Conservation (phyloP, 805 yeast species). For the Hanseniaspora occidentalis region DNA sequence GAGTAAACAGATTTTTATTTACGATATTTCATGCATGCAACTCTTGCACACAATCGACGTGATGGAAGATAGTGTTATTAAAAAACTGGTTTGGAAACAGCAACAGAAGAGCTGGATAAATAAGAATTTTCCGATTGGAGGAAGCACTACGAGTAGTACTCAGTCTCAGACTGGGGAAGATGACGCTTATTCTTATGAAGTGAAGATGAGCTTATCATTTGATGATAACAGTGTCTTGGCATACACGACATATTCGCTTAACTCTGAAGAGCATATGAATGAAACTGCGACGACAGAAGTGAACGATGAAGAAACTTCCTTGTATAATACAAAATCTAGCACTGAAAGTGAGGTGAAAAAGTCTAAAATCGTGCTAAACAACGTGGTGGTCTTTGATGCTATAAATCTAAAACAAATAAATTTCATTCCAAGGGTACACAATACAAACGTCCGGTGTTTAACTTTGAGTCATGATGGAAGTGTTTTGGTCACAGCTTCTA, state of each 20-base stretch:
- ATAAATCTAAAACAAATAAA: slow-evolving; percentile 61
- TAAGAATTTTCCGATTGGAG: background rate
- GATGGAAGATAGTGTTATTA: slow-evolving; percentile 12
- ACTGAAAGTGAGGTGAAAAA: background rate
- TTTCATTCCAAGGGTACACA: slow-evolving; percentile 20
- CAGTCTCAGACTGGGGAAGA: background rate
- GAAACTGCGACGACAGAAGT: no score
- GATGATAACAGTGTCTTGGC: background rate
- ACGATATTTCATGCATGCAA: slow-evolving; percentile 84
- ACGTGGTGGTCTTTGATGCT: slow-evolving; percentile 69
- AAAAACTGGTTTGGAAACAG: background rate
- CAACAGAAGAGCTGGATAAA: background rate
- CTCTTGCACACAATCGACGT: slow-evolving; percentile 56
- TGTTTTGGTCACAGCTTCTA: slow-evolving; percentile 53
- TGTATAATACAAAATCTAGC: no score
- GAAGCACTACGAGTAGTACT: background rate
- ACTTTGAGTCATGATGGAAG: slow-evolving; percentile 47
- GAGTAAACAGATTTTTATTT: slow-evolving; percentile 67
- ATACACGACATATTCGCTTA: background rate
- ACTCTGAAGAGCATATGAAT: background rate
- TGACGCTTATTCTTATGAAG: background rate
- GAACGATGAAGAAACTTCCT: background rate
- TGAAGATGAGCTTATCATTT: background rate
- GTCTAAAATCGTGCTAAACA: slow-evolving; percentile 11
- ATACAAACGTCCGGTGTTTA: slow-evolving; percentile 19